Evolutionary conservation across 2,329 filamentous ascomycete species (phyloP).

Genomic region (Aspergillus transmontanensis): DNA sequence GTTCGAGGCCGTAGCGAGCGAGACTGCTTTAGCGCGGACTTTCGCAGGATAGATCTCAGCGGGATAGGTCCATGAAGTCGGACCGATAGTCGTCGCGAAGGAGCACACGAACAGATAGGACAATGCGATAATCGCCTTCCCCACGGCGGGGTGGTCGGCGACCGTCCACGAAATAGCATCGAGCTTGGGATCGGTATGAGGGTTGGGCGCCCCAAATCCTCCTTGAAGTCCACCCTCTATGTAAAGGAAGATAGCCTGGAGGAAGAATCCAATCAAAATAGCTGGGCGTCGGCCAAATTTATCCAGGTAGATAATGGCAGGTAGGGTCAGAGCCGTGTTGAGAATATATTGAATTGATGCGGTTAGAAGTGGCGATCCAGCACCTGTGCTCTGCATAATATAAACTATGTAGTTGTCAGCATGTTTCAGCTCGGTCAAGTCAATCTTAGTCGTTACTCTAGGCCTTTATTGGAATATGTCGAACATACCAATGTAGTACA

Average conservation of each 20-base stretch:
- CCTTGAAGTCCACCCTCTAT: slow-evolving; percentile 43
- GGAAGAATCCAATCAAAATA: slow-evolving; percentile 62
- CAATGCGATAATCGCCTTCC: slow-evolving; percentile 29
- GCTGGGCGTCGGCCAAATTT: slow-evolving; percentile 70
- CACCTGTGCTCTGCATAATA: slow-evolving; percentile 67
- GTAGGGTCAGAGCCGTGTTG: slow-evolving; percentile 76
- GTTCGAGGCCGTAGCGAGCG: slow-evolving; percentile 21
- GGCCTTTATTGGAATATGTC: accelerated
- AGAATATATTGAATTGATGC: slow-evolving; percentile 74
- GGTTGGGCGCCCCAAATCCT: slow-evolving; percentile 16
- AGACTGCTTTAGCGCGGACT: slow-evolving; percentile 23
- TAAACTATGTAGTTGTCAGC: slow-evolving; percentile 22
- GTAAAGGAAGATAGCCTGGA: slow-evolving; percentile 56
- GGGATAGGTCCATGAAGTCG: slow-evolving; percentile 23
- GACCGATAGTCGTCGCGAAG: slow-evolving; percentile 29
- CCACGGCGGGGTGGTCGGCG: slow-evolving; percentile 20
- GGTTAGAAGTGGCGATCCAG: slow-evolving; percentile 61
- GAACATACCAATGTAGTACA: slow-evolving; percentile 62
- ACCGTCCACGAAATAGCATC: slow-evolving; percentile 24
- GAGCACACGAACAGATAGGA: slow-evolving; percentile 31
- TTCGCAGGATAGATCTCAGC: slow-evolving; percentile 24
- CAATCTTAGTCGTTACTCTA: neutral
- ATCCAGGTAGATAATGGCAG: slow-evolving; percentile 73
- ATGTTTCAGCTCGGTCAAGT: neutral
- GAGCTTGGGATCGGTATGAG: slow-evolving; percentile 8